Conservation (phyloP, 2,329 filamentous ascomycete genomes). For the Aspergillus brasiliensis region DNA sequence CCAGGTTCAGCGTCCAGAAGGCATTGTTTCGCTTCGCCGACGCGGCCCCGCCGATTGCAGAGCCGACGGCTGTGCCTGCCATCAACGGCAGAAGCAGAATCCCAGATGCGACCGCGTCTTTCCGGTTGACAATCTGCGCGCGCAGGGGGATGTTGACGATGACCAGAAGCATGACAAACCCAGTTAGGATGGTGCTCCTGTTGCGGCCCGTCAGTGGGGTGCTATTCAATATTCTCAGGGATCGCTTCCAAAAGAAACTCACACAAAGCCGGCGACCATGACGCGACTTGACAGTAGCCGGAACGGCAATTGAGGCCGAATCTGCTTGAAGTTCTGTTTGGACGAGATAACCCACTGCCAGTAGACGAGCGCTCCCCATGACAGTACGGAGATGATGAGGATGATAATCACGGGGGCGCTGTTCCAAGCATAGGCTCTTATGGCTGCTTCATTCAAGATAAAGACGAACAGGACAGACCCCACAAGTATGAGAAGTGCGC, state of each 20-base stretch:
- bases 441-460: constrained; percentile 6
- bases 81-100: constrained; percentile 5
- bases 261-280: constrained; percentile 7
- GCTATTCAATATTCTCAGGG: neutral
- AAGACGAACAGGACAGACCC: constrained; percentile 9
- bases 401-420: constrained; percentile 1
- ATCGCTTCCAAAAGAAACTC: neutral
- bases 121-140: constrained; percentile 6
- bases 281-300: constrained; percentile 3
- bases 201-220: neutral
- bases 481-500: constrained; percentile 1
- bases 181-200: constrained; percentile 7
- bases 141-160: constrained; percentile 7
- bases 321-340: neutral
- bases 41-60: constrained; percentile 2
- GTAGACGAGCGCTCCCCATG: constrained; percentile 5
- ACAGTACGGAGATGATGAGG: constrained; percentile 5
- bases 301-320: constrained; percentile 7
- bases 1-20: constrained; percentile 13
- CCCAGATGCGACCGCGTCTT: constrained; percentile 2
- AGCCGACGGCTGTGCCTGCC: constrained; percentile 1
- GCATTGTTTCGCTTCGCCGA: constrained; percentile 10
- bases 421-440: constrained; percentile 4
- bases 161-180: constrained; percentile 6
- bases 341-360: constrained; percentile 2